Evolutionary conservation across 2,329 filamentous ascomycete genomes (phyloP).

Genomic region (Elsinoe necatrix): DNA sequence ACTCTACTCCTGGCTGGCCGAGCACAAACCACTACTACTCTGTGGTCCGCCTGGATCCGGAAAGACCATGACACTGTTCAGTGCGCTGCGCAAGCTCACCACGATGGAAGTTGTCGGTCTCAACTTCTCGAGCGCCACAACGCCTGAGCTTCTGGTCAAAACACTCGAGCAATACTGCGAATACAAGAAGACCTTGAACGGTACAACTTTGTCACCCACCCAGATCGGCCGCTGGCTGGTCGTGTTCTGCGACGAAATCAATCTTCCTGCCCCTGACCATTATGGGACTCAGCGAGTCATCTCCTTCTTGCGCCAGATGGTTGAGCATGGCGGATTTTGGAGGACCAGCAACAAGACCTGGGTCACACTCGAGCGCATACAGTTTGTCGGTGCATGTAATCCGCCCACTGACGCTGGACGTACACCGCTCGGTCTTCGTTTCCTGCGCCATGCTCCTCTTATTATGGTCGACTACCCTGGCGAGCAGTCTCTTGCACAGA

Average conservation of each 20-base stretch:
- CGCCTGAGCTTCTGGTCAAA: constrained; percentile 94
- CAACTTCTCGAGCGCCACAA: constrained; percentile 98
- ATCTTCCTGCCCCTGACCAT: constrained; percentile 91
- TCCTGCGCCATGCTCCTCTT: constrained; percentile 92
- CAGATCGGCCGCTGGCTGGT: constrained; percentile 98
- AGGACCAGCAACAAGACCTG: constrained; percentile 93
- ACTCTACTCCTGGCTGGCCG: constrained; percentile 98
- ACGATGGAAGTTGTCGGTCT: constrained; percentile 99
- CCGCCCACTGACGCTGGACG: constrained; percentile 94
- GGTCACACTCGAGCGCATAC: constrained; percentile 95
- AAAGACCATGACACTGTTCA: constrained; percentile 99
- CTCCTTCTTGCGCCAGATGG: constrained; percentile 90
- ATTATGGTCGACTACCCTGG: constrained; percentile 99
- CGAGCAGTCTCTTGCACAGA: constrained; percentile 87
- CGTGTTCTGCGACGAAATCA: constrained; percentile 99
- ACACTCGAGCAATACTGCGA: constrained; percentile 99
- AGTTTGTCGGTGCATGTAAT: constrained; percentile 98
- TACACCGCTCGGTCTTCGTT: constrained; percentile 85
- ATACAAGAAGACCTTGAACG: constrained; percentile 97
- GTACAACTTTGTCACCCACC: constrained; percentile 87
- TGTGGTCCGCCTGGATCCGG: constrained; percentile 96
- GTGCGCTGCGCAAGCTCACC: constrained; percentile 86
- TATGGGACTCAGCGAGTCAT: constrained; percentile 97
- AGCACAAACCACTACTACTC: constrained; percentile 92
- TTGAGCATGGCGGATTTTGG: constrained; percentile 99